Conservation (phyloP, 1,284 basidiomycete species). For the Trichosporon sp. region DNA sequence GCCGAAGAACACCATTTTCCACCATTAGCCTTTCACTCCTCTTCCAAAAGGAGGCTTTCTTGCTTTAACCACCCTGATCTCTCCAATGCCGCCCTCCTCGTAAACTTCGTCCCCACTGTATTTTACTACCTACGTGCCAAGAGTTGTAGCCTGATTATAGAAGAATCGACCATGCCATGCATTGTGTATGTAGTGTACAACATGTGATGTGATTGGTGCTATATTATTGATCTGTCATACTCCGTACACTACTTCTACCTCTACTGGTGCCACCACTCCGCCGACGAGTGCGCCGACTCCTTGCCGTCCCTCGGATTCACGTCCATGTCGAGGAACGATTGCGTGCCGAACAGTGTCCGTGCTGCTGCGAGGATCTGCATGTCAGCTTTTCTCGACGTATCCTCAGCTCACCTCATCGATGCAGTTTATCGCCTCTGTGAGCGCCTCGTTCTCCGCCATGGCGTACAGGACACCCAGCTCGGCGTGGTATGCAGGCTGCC, state of each 20-base stretch:
- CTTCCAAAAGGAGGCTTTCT: too few relatives aligned
- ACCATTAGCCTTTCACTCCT: not conserved
- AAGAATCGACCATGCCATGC: not conserved
- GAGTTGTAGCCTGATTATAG: not conserved
- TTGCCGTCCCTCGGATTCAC: not conserved
- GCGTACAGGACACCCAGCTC: conserved; percentile 45
- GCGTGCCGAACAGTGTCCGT: conserved; percentile 41
- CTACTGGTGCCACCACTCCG: not conserved
- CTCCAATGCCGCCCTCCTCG: too few relatives aligned
- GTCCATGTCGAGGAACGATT: conserved; percentile 29
- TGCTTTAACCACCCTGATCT: too few relatives aligned
- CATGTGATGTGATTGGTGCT: not conserved
- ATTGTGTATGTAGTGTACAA: not conserved
- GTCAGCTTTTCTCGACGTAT: not conserved
- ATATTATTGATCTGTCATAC: not conserved
- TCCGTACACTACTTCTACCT: not conserved
- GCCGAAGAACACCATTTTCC: not conserved
- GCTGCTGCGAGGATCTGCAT: conserved; percentile 40
- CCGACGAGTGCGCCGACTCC: not conserved
- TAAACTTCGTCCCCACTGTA: too few relatives aligned
- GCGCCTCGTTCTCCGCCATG: conserved; percentile 47
- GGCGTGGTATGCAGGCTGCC: conserved; percentile 13
- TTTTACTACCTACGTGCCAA: not conserved
- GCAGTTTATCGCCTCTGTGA: conserved; percentile 40
- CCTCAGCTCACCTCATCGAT: conserved; percentile 41